Evolutionary conservation across 2,329 filamentous ascomycete genomes (phyloP).

Genomic region (Verticillium nubilum): DNA sequence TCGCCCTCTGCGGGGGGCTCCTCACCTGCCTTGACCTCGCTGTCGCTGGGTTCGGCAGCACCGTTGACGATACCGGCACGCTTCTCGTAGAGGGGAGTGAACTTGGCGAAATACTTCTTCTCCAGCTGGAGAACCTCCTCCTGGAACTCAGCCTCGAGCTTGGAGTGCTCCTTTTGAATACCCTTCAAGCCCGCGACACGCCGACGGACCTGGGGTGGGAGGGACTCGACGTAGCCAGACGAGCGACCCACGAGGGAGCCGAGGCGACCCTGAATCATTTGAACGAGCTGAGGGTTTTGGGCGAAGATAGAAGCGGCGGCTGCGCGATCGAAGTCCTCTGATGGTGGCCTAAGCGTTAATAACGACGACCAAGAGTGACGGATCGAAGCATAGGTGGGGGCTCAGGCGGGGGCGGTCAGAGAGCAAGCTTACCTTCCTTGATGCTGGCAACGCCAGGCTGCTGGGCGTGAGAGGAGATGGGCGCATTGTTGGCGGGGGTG

Average conservation of each 20-base stretch:
- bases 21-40: conserved; percentile 83
- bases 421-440: conserved; percentile 74
- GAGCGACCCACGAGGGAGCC: conserved; percentile 89
- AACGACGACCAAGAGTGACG: conserved; percentile 10
- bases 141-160: conserved; percentile 97
- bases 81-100: conserved; percentile 94
- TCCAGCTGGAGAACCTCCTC: conserved; percentile 96
- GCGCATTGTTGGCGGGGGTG: conserved; percentile 90
- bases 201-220: conserved; percentile 82
- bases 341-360: conserved; percentile 14
- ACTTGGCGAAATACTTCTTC: conserved; percentile 99
- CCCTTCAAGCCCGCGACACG: conserved; percentile 95
- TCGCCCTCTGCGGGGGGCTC: conserved; percentile 68
- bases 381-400: neutral
- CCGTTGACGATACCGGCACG: conserved; percentile 92
- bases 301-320: conserved; percentile 90
- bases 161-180: conserved; percentile 97
- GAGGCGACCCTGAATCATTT: conserved; percentile 97
- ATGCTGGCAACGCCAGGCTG: conserved; percentile 92
- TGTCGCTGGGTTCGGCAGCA: conserved; percentile 74
- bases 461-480: conserved; percentile 95
- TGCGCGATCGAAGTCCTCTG: conserved; percentile 87
- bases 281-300: conserved; percentile 88
- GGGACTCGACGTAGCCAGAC: conserved; percentile 95
- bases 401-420: neutral